phyloP scores from a whole-genome alignment of 2,329 filamentous ascomycete species.

The Colletotrichum abscissum region DNA sequence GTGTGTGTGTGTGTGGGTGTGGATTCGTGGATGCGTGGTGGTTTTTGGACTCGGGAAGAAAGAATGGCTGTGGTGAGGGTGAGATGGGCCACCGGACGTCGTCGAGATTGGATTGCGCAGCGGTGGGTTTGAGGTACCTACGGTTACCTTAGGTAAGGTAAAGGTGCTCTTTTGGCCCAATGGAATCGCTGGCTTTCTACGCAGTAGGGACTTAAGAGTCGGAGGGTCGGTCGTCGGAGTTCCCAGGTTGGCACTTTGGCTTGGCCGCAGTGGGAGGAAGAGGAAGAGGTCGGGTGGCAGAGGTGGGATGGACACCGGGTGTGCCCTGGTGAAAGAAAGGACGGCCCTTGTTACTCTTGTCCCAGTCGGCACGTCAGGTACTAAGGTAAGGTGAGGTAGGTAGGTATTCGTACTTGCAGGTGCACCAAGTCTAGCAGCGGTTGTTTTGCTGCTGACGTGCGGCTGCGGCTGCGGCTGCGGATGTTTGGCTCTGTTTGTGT shows the following conservation, averaged over 20 bases:
- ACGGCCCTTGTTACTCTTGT: background rate
- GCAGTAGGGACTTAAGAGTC: background rate
- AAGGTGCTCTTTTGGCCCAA: background rate
- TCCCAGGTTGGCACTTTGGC: background rate
- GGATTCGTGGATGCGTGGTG: background rate
- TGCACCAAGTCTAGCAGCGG: background rate
- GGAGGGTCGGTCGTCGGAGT: background rate
- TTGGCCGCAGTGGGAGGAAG: background rate
- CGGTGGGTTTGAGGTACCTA: slow-evolving; percentile 23
- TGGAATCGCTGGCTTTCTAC: background rate
- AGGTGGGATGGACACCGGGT: background rate
- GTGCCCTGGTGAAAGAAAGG: background rate
- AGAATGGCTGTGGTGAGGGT: slow-evolving; percentile 1
- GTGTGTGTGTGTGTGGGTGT: no score
- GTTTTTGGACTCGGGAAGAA: background rate
- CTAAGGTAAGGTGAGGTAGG: no score
- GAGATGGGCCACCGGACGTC: slow-evolving; percentile 18
- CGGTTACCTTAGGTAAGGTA: slow-evolving; percentile 21
- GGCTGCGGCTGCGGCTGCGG: background rate
- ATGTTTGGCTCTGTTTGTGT: background rate
- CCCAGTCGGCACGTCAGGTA: no score
- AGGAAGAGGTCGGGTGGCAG: background rate
- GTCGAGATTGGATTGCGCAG: slow-evolving; percentile 31
- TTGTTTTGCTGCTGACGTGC: background rate
- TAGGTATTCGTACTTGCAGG: background rate